Conservation (phyloP, 1,139 yeast genomes). For the Scheffersomyces quercinus region DNA sequence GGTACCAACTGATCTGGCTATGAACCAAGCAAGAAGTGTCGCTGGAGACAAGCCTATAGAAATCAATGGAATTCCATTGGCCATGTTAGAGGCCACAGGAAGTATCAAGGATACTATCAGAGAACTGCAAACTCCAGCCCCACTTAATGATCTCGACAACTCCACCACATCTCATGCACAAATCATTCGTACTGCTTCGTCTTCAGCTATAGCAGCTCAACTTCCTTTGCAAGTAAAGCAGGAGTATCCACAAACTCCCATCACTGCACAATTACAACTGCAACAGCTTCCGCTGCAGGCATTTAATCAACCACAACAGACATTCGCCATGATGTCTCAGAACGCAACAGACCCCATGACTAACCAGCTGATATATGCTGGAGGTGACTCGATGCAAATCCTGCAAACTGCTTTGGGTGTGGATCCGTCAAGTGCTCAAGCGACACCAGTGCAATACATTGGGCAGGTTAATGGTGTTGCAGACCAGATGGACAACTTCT, state of each 20-base stretch:
- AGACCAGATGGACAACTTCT: slow-evolving; percentile 54
- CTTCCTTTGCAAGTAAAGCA: not conserved
- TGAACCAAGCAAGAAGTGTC: slow-evolving; percentile 57
- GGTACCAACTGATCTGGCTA: slow-evolving; percentile 82
- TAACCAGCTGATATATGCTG: slow-evolving; percentile 1
- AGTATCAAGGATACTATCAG: slow-evolving; percentile 42
- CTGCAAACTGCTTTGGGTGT: slow-evolving; percentile 1
- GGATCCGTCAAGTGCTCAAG: slow-evolving; percentile 10
- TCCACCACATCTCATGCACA: not conserved
- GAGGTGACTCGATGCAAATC: slow-evolving; percentile 1
- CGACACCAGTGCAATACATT: slow-evolving; percentile 13
- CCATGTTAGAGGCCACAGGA: slow-evolving; percentile 82
- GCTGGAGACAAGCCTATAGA: slow-evolving; percentile 61
- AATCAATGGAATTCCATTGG: slow-evolving; percentile 78
- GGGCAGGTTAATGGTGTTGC: slow-evolving; percentile 21
- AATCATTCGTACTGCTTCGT: no score
- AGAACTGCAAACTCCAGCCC: slow-evolving; percentile 1
- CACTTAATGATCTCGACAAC: not conserved
- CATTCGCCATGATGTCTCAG: slow-evolving; percentile 2
- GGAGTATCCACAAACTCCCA: not conserved
- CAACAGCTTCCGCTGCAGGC: not conserved
- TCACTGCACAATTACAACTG: not conserved
- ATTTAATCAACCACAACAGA: slow-evolving; percentile 1
- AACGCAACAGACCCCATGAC: slow-evolving; percentile 6
- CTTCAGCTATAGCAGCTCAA: not conserved